Evolutionary conservation across 2,329 filamentous ascomycete genomes (phyloP), one percentile per base, ranked within the genome.

Genomic region (Elsinoe ampelina): DNA sequence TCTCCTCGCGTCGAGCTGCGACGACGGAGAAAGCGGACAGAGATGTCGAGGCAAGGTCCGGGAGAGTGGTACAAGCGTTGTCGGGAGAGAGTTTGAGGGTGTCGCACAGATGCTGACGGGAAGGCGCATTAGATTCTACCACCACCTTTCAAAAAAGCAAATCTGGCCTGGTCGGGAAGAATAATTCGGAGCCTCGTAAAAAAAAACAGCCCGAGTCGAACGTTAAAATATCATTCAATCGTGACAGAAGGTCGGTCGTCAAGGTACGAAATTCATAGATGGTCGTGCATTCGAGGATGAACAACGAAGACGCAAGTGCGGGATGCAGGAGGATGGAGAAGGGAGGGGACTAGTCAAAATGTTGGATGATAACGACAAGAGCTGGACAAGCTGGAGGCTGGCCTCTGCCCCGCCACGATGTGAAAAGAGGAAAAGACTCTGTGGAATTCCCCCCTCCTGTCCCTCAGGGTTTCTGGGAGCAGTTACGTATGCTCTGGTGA

Each of bases 341-440:
- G 32, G 45, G 32, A 52, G 17, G 48, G 48, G 48, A 52, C 48
- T 22, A 52, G 38, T 52, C 48, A 52, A 52, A 52, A 34, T 38
- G 34, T 39, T 52, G 48, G 48, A 50, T 50, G 48, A 52, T 52
- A 39, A 52, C n/a, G 15, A 20, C 35, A 52, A 50, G 45, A 36
- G 32, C 26, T 17, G 8, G 45, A 34, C 19, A 50, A 30, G 32
- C 26, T 22, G 48, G 20, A 38, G 48, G 48, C 48, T 52, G 48
- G 48, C 48, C 48, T 52, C 17, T 52, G 54, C 54, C 54, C 54
- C 54, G 54, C 54, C 54, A 56, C 54, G 42, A 15, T 26, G 35
- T 55, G 36, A 19, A 41, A 38, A n/a, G 13, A 10, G 11, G 36
- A 12, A 41, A 38, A n/a, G 20, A 17, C 38, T 45, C 32, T 38